Base-by-base conservation (phyloP, 2,329 filamentous ascomycete species). In the Colletotrichum camelliae region DNA sequence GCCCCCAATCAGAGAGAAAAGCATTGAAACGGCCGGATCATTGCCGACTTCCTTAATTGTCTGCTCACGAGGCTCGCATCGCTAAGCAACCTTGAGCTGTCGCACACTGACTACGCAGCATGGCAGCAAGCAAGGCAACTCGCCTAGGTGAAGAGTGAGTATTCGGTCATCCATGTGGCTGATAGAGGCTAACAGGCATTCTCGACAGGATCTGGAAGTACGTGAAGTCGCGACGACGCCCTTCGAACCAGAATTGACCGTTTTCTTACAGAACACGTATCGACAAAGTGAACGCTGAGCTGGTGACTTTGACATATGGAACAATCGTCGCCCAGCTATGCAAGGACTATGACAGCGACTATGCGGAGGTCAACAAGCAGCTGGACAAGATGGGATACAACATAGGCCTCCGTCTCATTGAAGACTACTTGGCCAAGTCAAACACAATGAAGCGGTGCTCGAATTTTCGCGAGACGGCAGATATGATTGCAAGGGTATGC, bases 361-460 rank as follows among this genome's bases (percentile, higher is more conserved):
- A 99, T 83, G 89, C 92, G 67, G 96, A 98, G 84, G 96, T 99
- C 83, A 99, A 99, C 87, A 96, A 96, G 85, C 97, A 99, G 85
- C 91, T 99, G 60, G 97, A 99, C 83, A 97, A 96, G 87, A 99
- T 99, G 97, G 97, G 97, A 71, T 98, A 98, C 87, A 98, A 98
- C 82, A 99, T 99, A 78, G 97, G 97, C 33, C 89, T 98, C 82
- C 94, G 97, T 48, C 87, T 99, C 79, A 98, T 99, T 80, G 97
- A 99, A 81, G 97, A 99, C 86, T 99, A 98, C 82, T 92, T 99
- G 21, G 97, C 97, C 81, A 98, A 98, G 85, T 97, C 96, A 7
- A 96, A 95, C 80, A 95, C 94, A 3, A 93, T 93, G 91, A 95
- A 95, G 80, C 91, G 96, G 78, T 99, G 97, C 85, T 90, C 92